A percentile compares a stretch with the other conserved stretches of the same genome.
Conservation (phyloP, 1,284 basidiomycete genomes). For the Amylostereum areolatum region DNA sequence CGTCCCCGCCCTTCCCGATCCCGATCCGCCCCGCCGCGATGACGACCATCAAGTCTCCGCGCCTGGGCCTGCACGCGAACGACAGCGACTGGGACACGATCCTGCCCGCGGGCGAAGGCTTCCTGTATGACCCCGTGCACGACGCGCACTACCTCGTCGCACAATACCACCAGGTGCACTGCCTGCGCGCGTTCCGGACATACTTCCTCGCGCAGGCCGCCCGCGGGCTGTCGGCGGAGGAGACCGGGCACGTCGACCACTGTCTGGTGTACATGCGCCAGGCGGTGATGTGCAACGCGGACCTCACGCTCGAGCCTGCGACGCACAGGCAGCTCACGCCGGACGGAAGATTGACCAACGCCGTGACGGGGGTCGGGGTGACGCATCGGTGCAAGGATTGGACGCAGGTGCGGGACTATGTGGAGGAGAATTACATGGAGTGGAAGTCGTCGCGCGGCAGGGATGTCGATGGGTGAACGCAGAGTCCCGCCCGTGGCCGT, state of each 20-base stretch:
- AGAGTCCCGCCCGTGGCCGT: too few relatives aligned
- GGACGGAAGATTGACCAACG: not conserved
- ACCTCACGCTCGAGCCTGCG: conserved; percentile 10
- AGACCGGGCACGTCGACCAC: conserved; percentile 10
- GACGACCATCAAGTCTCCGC: too few relatives aligned
- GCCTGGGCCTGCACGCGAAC: too few relatives aligned
- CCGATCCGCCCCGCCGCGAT: too few relatives aligned
- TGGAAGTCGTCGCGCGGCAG: too few relatives aligned
- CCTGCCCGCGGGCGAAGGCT: too few relatives aligned
- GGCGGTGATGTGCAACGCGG: conserved; percentile 17
- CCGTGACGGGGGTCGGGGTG: conserved; percentile 1
- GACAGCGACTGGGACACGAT: too few relatives aligned
- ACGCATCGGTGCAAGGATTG: conserved; percentile 11
- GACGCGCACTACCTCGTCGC: too few relatives aligned
- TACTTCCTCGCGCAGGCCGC: not conserved
- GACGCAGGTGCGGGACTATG: conserved; percentile 4
- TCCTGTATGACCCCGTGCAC: too few relatives aligned
- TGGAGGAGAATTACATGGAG: conserved; percentile 1
- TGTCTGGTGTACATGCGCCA: conserved; percentile 19
- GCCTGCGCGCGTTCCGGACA: not conserved
- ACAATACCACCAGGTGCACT: not conserved
- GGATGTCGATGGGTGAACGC: too few relatives aligned
- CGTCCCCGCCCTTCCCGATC: too few relatives aligned
- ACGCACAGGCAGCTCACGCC: too few relatives aligned
- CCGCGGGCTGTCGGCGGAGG: not conserved